Conservation (phyloP, 177 flowering plant species). For the Vitis hybrid region DNA sequence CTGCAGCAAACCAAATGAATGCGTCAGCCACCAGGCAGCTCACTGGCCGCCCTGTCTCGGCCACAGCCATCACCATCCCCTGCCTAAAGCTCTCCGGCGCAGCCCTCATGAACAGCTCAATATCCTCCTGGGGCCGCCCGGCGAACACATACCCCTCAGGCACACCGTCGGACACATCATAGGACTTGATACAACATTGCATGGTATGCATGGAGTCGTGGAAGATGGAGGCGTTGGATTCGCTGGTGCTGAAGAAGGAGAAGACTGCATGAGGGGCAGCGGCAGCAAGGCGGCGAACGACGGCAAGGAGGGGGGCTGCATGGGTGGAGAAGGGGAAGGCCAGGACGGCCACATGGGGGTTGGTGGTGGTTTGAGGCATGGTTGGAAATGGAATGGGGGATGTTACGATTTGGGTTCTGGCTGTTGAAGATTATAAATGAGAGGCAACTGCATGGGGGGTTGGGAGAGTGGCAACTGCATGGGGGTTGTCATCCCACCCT, state of each 20-base stretch:
- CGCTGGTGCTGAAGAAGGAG: conserved; percentile 57
- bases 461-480: too few species aligned
- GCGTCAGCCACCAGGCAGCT: conserved; percentile 56
- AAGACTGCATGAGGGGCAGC: conserved; percentile 39
- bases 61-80: conserved; percentile 32
- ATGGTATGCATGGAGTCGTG: background rate
- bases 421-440: too few species aligned
- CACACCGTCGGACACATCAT: conserved; percentile 43
- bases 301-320: conserved; percentile 30
- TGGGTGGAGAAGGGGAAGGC: conserved; percentile 48
- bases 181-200: conserved; percentile 24
- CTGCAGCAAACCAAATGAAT: conserved; percentile 46
- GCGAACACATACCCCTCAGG: conserved; percentile 30
- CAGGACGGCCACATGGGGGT: conserved; percentile 34
- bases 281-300: conserved; percentile 33
- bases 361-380: background rate
- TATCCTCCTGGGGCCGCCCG: conserved; percentile 40
- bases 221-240: conserved; percentile 39
- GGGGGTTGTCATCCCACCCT: too few species aligned
- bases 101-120: conserved; percentile 44
- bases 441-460: too few species aligned
- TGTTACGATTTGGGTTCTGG: too few species aligned
- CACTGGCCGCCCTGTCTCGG: conserved; percentile 31
- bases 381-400: too few species aligned
- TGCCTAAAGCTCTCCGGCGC: conserved; percentile 26